Conservation (phyloP, 2,329 filamentous ascomycete species). For the Domatiomyces globalis region DNA sequence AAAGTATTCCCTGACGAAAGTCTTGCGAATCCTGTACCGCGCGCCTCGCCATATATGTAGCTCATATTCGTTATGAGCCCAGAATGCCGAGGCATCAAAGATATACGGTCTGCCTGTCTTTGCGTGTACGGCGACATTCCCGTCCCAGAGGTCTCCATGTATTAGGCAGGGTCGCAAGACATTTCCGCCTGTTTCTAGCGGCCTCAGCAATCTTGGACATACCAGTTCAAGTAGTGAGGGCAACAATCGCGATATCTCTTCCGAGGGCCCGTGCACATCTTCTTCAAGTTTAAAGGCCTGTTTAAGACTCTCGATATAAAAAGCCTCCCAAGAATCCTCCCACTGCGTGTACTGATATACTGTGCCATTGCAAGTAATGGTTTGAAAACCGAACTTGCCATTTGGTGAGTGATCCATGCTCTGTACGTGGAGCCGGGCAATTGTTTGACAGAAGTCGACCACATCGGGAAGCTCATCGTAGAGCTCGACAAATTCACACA, state of each 20-base stretch:
- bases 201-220: constrained; percentile 22
- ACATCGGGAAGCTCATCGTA: constrained; percentile 17
- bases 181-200: constrained; percentile 15
- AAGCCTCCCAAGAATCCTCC: constrained; percentile 28
- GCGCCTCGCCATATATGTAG: too few relatives aligned
- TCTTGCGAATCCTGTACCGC: neutral
- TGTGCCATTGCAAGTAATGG: constrained; percentile 22
- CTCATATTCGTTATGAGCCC: constrained; percentile 27
- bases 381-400: constrained; percentile 27
- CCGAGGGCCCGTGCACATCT: constrained; percentile 22
- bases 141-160: constrained; percentile 31
- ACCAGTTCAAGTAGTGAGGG: constrained; percentile 17
- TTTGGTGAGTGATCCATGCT: constrained; percentile 20
- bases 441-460: constrained; percentile 13
- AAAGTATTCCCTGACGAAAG: constrained; percentile 8
- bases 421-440: constrained; percentile 22
- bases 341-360: constrained; percentile 20
- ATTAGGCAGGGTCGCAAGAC: constrained; percentile 21
- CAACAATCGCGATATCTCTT: constrained; percentile 19
- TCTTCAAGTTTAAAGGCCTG: constrained; percentile 21
- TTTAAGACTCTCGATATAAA: constrained; percentile 24
- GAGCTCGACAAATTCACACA: constrained; percentile 22
- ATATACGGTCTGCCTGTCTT: constrained; percentile 21
- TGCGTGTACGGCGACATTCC: constrained; percentile 23
- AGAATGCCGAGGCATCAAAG: constrained; percentile 27